Conservation (phyloP, 2,329 filamentous ascomycete genomes). For the Dichotomopilus funicola region DNA sequence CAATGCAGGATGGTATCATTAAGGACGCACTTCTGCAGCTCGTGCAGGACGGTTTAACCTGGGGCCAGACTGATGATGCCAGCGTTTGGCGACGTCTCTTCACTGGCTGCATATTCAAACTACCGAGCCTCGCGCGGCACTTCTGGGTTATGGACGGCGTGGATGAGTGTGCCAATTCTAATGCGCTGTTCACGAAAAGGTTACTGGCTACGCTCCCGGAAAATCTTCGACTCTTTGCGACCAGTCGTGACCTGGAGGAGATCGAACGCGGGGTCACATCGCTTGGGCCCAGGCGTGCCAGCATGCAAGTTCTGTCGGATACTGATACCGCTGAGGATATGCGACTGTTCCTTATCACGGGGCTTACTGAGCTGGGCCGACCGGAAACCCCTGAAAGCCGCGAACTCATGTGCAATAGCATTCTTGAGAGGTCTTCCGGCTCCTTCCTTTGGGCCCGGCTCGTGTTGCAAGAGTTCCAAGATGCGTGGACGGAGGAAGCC, state of each 20-base stretch:
- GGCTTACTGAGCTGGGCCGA: conserved; percentile 19
- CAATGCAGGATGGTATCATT: conserved; percentile 21
- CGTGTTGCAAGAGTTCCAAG: conserved; percentile 27
- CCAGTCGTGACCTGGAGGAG: conserved; percentile 25
- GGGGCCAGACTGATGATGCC: conserved; percentile 23
- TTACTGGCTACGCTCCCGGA: conserved; percentile 18
- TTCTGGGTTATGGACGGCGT: conserved; percentile 29
- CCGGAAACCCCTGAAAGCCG: conserved; percentile 14
- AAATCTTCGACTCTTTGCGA: conserved; percentile 25
- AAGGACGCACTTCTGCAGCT: conserved; percentile 20
- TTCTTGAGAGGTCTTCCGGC: conserved; percentile 26
- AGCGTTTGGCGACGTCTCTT: conserved; percentile 26
- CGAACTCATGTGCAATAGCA: conserved; percentile 23
- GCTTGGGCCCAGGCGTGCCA: conserved; percentile 15
- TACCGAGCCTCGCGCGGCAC: conserved; percentile 18
- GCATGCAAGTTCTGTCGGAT: conserved; percentile 15
- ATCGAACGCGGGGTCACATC: conserved; percentile 23
- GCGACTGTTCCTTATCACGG: conserved; percentile 20
- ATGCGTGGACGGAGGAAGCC: conserved; percentile 25
- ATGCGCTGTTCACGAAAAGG: conserved; percentile 16
- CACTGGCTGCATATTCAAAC: conserved; percentile 22
- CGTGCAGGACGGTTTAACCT: conserved; percentile 13
- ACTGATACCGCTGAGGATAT: conserved; percentile 25
- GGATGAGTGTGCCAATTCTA: conserved; percentile 27
- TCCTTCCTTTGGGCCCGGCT: conserved; percentile 30